Base-by-base conservation (phyloP, 1,284 basidiomycete genomes). In the Austropuccinia psidii region DNA sequence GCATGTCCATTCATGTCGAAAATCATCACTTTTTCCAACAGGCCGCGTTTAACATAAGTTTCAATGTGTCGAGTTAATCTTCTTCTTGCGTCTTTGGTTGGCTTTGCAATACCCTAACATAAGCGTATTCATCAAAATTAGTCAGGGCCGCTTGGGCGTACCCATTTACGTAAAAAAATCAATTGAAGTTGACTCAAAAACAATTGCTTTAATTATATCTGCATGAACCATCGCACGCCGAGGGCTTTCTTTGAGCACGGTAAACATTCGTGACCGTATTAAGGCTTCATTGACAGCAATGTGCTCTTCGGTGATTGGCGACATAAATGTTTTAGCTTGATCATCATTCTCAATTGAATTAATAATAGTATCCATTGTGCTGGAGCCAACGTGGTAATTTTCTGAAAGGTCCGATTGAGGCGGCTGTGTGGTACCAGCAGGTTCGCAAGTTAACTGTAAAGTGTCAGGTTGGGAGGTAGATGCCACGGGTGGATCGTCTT, bases 181-280 rank as follows among this genome's bases (percentile, higher is more conserved):
- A 52, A 41, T 45, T 41, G 27, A 17, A 55, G 35, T 54, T 49
- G 60, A 70, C 54, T 70, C 39, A 70, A 60, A n/a, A 43, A 78
- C 77, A 74, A 80, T 79, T 21, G 76, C 62, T 47, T 73, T 67
- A 13, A 77, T 76, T 13, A 79, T 75, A 35, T 79, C 78, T 7
- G 24, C 27, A 58, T 78, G 78, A 21, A 74, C 58, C 64, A 79
- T 76, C 55, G 75, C 62, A 9, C 74, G 62, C 4, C 74, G 62
- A 27, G 74, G 67, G n/a, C 65, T 49, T 2, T 49, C 29, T 37
- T 76, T 74, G 4, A 78, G 47, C 0, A 75, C 77, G 13, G 69
- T 62, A 24, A 77, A 43, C 62, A 77, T 76, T 21, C 78, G 58
- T 5, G 75, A 57, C 33, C 66, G 50, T 33, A 78, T 74, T 35